Percentiles rank a stretch among this genome's conserved stretches.
Evolutionary conservation across 345 rosid species (phyloP).

Genomic region (Eucalyptus fibrosa): DNA sequence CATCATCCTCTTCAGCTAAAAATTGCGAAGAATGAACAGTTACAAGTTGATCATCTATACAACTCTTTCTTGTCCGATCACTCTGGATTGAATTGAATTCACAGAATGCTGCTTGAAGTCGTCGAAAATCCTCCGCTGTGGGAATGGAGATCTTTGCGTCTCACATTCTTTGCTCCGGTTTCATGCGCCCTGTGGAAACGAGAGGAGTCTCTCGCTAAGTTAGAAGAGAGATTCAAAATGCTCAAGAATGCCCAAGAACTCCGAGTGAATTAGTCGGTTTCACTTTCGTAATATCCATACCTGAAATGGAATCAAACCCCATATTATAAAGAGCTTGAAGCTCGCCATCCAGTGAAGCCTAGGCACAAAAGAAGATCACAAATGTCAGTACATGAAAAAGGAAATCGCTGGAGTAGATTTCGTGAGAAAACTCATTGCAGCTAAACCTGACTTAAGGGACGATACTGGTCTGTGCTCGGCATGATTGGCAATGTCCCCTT

Average conservation of each 20-base stretch:
- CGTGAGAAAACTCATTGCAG: not conserved
- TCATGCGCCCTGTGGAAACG: not conserved
- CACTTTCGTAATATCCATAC: conserved; percentile 40
- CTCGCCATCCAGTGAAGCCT: conserved; percentile 57
- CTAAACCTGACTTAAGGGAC: conserved; percentile 48
- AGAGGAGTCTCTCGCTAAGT: not conserved
- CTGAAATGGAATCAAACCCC: conserved; percentile 62
- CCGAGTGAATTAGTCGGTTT: conserved; percentile 8
- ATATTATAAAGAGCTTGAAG: conserved; percentile 64
- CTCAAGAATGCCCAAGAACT: conserved; percentile 6
- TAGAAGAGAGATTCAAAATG: not conserved
- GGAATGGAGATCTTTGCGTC: not conserved
- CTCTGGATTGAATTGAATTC: not conserved
- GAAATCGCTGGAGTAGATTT: not conserved
- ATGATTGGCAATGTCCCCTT: conserved; percentile 37
- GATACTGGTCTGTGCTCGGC: conserved; percentile 38
- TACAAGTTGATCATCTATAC: conserved; percentile 42
- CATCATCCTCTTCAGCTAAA: conserved; percentile 37
- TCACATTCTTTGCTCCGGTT: not conserved
- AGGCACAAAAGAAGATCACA: not conserved
- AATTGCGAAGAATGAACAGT: conserved; percentile 30
- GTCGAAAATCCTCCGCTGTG: not conserved
- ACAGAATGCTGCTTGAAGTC: not conserved
- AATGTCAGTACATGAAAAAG: not conserved
- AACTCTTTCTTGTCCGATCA: not conserved